Conservation (phyloP, 2,329 filamentous ascomycete genomes). For the Cercospora sesami region DNA sequence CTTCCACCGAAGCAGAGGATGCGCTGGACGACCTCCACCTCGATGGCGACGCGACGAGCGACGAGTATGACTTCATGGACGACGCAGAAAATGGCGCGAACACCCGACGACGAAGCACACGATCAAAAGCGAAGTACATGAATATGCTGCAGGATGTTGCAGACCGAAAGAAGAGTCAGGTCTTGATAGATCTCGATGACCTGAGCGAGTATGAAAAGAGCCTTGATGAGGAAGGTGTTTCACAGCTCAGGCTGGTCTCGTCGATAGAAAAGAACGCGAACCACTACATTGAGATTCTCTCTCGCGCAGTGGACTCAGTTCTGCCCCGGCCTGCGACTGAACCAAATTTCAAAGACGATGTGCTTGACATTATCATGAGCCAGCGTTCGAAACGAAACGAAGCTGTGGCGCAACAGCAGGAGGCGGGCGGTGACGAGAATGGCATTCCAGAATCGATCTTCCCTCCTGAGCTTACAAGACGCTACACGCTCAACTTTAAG, state of each 20-base stretch:
- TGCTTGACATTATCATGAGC: constrained; percentile 93
- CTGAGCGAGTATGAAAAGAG: constrained; percentile 77
- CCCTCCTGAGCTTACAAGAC: constrained; percentile 83
- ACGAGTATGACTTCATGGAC: constrained; percentile 93
- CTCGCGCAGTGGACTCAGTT: constrained; percentile 80
- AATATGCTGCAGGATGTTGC: constrained; percentile 82
- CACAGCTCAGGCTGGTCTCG: constrained; percentile 68
- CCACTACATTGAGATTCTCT: constrained; percentile 91
- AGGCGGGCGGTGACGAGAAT: constrained; percentile 49
- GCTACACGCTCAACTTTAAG: constrained; percentile 96
- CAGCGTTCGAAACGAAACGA: constrained; percentile 85
- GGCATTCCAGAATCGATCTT: constrained; percentile 73
- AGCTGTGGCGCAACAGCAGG: constrained; percentile 55
- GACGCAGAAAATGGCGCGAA: constrained; percentile 55
- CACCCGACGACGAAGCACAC: constrained; percentile 41
- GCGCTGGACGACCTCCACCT: constrained; percentile 83
- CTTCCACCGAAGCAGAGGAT: constrained; percentile 69
- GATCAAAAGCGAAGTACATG: constrained; percentile 78
- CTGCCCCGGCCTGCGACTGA: constrained; percentile 78
- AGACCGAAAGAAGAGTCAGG: constrained; percentile 72
- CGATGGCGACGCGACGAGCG: constrained; percentile 80
- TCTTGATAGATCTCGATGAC: constrained; percentile 88
- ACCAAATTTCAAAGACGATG: constrained; percentile 94
- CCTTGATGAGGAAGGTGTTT: constrained; percentile 54
- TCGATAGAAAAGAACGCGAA: constrained; percentile 89